Base-by-base conservation (phyloP, 345 rosid genomes). In the Eucalyptus sp. region DNA sequence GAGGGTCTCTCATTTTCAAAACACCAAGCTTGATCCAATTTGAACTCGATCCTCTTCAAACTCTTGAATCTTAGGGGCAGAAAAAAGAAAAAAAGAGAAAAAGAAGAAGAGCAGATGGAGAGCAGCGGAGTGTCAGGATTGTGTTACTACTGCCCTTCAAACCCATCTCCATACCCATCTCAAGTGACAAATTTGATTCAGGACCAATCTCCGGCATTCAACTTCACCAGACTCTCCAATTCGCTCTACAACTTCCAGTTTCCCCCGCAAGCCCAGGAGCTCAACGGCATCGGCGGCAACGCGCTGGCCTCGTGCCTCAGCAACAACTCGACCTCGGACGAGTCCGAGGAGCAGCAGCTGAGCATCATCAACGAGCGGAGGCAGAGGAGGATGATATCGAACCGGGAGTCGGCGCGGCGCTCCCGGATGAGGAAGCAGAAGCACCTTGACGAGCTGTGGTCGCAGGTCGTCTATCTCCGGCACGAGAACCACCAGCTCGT, bases 371-470 rank as follows among this genome's bases (percentile, higher is more conserved):
- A 89, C 10, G 90, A 89, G 83, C 56, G 90, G 87, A 80, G 87
- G 89, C 90, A 83, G 87, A 87, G 90, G 89, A 58, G 90, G 88
- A 89, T 89, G 90, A 87, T 89, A 80, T 89, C 90, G 25, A 89
- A 89, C 87, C 51, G 90, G 87, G 90, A 89, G 60, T 89, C 90
- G 5, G 90, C 90, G 1, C 66, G 90, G 58, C 81, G 90, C 27
- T 89, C 90, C 62, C 87, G 90, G 80, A 89, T 89, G 89, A 56
- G 90, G 84, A 89, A 89, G 89, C 90, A 89, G 87, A 87, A 86
- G 81, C 90, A 89, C 87, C 89, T 89, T 16, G 89, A 89, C 64
- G 90, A 89, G 90, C 90, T 89, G n/a, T 89, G 90, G 90, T 89
- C 90, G 24, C 90, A 89, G 90, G 90, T 89, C 5, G 90, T 89